Evolutionary conservation across 2,329 filamentous ascomycete genomes (phyloP).

Genomic region (Herpomyces periplanetae): DNA sequence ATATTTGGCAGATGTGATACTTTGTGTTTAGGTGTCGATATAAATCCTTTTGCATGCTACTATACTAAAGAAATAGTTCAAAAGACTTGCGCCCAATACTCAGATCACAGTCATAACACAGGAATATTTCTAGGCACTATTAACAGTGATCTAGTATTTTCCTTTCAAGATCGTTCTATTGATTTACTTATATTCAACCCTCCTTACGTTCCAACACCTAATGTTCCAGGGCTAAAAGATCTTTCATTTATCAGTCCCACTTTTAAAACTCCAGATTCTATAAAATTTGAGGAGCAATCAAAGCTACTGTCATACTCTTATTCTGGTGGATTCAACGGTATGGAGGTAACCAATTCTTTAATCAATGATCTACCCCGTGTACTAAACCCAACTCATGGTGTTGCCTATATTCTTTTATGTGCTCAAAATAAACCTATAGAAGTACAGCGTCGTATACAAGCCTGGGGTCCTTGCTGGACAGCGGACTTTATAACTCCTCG

Average conservation of each 20-base stretch:
- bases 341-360: slow-evolving; percentile 61
- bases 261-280: slow-evolving; percentile 3
- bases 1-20: slow-evolving; percentile 33
- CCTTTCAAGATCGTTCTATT: slow-evolving; percentile 17
- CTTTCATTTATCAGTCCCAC: slow-evolving; percentile 5
- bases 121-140: slow-evolving; percentile 20
- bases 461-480: slow-evolving; percentile 22
- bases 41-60: slow-evolving; percentile 43
- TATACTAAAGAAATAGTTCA: slow-evolving; percentile 29
- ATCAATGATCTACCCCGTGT: slow-evolving; percentile 24
- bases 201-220: slow-evolving; percentile 62
- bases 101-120: slow-evolving; percentile 6
- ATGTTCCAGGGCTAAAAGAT: slow-evolving; percentile 23
- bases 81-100: too few relatives aligned
- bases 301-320: slow-evolving; percentile 52
- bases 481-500: slow-evolving; percentile 41
- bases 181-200: slow-evolving; percentile 88
- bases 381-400: slow-evolving; percentile 21
- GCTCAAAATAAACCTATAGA: slow-evolving; percentile 49
- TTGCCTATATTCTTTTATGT: slow-evolving; percentile 63
- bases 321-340: slow-evolving; percentile 54
- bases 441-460: slow-evolving; percentile 20
- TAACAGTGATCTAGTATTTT: slow-evolving; percentile 24
- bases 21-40: slow-evolving; percentile 36
- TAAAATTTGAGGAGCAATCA: slow-evolving; percentile 32